phyloP scores from a whole-genome alignment of 163 green algal species.

The Botryococcus braunii region DNA sequence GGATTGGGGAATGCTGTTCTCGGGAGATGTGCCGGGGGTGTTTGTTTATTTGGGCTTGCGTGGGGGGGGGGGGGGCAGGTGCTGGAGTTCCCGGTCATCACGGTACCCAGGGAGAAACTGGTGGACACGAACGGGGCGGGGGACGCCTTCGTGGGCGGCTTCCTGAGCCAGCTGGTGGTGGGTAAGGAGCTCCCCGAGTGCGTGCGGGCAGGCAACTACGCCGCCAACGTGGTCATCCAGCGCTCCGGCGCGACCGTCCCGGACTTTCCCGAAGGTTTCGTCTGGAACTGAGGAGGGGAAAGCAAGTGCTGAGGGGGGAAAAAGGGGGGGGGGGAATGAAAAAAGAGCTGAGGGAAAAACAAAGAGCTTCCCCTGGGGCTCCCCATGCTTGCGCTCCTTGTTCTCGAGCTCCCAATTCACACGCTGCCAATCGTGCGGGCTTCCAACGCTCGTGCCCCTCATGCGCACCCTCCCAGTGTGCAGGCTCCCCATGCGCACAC shows the following conservation, averaged over 20 bases:
- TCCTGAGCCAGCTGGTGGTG: conserved; percentile 89
- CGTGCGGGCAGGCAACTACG: conserved; percentile 85
- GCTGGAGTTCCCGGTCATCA: conserved; percentile 64
- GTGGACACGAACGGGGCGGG: conserved; percentile 98
- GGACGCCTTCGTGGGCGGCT: conserved; percentile 95
- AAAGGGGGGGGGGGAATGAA: background rate
- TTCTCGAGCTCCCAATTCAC: too few relatives aligned
- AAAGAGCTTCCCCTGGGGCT: too few relatives aligned
- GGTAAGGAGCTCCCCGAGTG: conserved; percentile 78
- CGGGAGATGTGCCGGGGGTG: too few relatives aligned
- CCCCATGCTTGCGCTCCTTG: too few relatives aligned
- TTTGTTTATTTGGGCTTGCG: too few relatives aligned
- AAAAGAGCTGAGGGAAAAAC: too few relatives aligned
- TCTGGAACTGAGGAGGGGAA: conserved; percentile 18
- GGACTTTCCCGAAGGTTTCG: conserved; percentile 32
- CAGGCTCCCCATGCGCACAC: too few relatives aligned
- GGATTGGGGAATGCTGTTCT: too few relatives aligned
- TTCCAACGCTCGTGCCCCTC: too few relatives aligned
- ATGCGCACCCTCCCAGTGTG: too few relatives aligned
- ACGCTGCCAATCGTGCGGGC: too few relatives aligned
- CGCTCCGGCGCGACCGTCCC: conserved; percentile 75
- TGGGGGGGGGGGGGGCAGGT: conserved; percentile 45
- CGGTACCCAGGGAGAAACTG: conserved; percentile 74
- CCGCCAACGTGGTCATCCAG: conserved; percentile 89
- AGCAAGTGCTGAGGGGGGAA: too few relatives aligned